Base-by-base conservation (phyloP, 1,284 basidiomycete genomes). In the Ustilago sp. region DNA sequence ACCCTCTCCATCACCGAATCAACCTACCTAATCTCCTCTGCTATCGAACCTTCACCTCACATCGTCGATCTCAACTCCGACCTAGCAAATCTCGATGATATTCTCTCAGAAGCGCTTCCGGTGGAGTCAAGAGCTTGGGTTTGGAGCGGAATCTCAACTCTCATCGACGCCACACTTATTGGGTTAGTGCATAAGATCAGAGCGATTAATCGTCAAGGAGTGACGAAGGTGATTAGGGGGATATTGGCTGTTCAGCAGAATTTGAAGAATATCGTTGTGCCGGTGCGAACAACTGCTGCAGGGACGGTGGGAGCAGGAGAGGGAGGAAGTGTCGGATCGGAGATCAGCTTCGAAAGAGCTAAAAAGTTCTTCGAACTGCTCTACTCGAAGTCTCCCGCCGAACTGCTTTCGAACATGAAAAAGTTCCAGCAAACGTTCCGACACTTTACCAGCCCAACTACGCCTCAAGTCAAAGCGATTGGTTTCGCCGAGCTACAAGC, bases 231-330 rank as follows among this genome's bases (percentile, higher is more conserved):
- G 85, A 88, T 91, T 80, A 91, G 95, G 50, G 97, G 98, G 86
- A 92, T 98, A 52, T 88, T 95, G 31, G 93, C 95, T 13, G 89
- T 99, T 31, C 95, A 97, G 85, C 96, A 99, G 85, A 93, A 93
- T 80, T 89, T 98, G 78, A 94, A 94, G 83, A 85, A 85, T 50
- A 50, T 50, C 66, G 80, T 85, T 41, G 39, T 68, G 32, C 76
- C 76, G 34, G 88, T 89, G 31, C 28, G 36, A 47, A 47, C 43
- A 9, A 59, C 39, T 19, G 7, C 19, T 8, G n/a, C 43, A 8
- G 7, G n/a, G 13, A 41, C 39, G 5, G 13, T 38, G 13, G 36
- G 13, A 38, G 36, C 9, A 45, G 17, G 11, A 45, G 43, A 19
- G 8, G n/a, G 43, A 19, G 43, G 1, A 19, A 11, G 7, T 6